Conservation (phyloP, 208 protist genomes). For the Lotmaria passim region DNA sequence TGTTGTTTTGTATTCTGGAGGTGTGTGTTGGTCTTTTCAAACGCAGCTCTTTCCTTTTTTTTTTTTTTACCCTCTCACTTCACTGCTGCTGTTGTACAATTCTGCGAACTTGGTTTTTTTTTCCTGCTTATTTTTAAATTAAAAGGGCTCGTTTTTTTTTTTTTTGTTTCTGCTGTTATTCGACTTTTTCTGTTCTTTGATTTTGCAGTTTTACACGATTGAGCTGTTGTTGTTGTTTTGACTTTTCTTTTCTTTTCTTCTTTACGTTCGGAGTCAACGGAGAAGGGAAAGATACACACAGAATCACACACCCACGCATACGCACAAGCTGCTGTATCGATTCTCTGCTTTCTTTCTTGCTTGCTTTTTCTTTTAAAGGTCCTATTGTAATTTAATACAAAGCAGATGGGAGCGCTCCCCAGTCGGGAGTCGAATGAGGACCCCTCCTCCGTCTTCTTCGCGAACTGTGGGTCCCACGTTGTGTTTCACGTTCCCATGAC, state of each 20-base stretch:
- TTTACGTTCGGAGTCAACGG: no score
- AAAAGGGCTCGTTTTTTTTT: background rate
- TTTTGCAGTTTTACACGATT: no score
- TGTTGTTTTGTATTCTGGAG: no score
- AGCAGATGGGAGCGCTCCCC: conserved; percentile 59
- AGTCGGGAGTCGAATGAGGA: conserved; percentile 64
- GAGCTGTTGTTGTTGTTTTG: conserved; percentile 17
- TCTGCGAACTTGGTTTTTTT: no score
- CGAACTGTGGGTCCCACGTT: conserved; percentile 45
- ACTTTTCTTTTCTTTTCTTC: background rate
- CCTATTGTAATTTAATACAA: background rate
- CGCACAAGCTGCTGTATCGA: background rate
- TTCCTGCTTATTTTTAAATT: background rate
- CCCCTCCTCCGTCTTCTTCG: conserved; percentile 47
- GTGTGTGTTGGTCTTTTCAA: no score
- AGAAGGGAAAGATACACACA: no score
- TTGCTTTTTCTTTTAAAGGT: conserved; percentile 3
- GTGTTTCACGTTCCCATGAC: conserved; percentile 61
- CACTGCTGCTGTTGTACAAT: no score
- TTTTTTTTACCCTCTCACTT: no score
- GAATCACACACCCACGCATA: background rate
- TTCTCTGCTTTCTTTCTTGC: conserved; percentile 1
- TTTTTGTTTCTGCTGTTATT: conserved; percentile 15
- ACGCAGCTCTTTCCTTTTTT: no score
- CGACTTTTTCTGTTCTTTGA: conserved; percentile 9